Percentiles rank a stretch among this genome's conserved stretches.
These are phyloP conservation scores for Penicillium hordei DNA, from an alignment of 2,329 filamentous ascomycete species.

Conservation along the genomic window DNA sequence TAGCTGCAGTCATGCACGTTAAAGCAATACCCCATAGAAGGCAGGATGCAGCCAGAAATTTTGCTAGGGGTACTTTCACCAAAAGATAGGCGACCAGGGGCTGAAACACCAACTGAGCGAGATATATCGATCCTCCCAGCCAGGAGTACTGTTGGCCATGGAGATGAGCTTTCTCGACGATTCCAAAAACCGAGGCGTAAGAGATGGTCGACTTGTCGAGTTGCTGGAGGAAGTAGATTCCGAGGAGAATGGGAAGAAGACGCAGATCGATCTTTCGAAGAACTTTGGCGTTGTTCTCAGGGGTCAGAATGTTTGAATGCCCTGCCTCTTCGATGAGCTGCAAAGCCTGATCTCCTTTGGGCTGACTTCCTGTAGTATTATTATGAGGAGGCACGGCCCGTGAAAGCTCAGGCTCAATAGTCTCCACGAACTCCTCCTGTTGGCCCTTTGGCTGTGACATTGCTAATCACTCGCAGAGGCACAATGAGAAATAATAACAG, in stretches of 20 bases:
- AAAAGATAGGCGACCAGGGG: conserved; percentile 55
- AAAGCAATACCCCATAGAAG: conserved; percentile 55
- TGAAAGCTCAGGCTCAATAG: conserved; percentile 17
- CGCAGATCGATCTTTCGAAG: conserved; percentile 53
- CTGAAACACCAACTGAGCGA: conserved; percentile 56
- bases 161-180: conserved; percentile 59
- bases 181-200: conserved; percentile 64
- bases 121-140: conserved; percentile 54
- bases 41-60: conserved; percentile 56
- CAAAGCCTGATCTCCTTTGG: conserved; percentile 49
- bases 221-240: conserved; percentile 63
- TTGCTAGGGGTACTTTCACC: conserved; percentile 61
- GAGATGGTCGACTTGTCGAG: conserved; percentile 63
- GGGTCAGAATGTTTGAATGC: conserved; percentile 50
- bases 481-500: not conserved
- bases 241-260: conserved; percentile 57
- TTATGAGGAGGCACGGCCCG: not conserved
- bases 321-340: conserved; percentile 50
- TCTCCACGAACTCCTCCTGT: conserved; percentile 31
- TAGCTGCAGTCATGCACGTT: conserved; percentile 54
- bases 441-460: conserved; percentile 23
- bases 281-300: conserved; percentile 54
- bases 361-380: not conserved
- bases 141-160: conserved; percentile 57
- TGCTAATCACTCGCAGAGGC: not conserved